Evolutionary conservation across 495 filamentous ascomycete genomes (phyloP).

Genomic region (Massariosphaeria phaeospora): DNA sequence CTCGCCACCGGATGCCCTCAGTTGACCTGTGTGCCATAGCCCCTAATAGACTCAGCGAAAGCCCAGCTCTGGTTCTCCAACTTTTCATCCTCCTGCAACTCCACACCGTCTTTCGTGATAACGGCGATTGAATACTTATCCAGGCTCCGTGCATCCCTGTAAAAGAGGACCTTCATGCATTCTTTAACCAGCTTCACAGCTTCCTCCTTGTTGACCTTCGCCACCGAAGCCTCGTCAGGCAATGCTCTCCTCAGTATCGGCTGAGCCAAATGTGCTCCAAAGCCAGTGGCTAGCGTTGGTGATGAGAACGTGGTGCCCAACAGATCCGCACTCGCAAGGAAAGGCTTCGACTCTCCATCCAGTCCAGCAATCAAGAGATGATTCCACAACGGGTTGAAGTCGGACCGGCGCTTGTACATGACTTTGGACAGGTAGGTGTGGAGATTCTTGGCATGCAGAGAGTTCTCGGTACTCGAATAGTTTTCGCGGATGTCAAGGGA

Average conservation of each 20-base stretch:
- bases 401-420: conserved; percentile 85
- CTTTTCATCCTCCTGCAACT: conserved; percentile 73
- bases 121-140: conserved; percentile 89
- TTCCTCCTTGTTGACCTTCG: conserved; percentile 65
- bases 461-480: conserved; percentile 54
- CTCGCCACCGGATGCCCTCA: background rate
- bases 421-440: conserved; percentile 94
- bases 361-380: conserved; percentile 83
- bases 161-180: conserved; percentile 97
- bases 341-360: conserved; percentile 73
- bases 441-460: conserved; percentile 82
- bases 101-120: conserved; percentile 75
- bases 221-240: conserved; percentile 71
- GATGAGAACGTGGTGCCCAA: conserved; percentile 85
- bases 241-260: conserved; percentile 79
- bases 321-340: conserved; percentile 84
- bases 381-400: conserved; percentile 98
- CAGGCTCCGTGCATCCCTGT: conserved; percentile 88
- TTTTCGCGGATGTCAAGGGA: conserved; percentile 84
- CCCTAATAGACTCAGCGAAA: conserved; percentile 82
- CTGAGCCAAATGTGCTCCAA: conserved; percentile 86
- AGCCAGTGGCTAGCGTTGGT: conserved; percentile 87
- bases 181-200: conserved; percentile 77
- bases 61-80: conserved; percentile 89
- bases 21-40: conserved; percentile 63